Evolutionary conservation across 2,329 filamentous ascomycete genomes (phyloP).

Genomic region (Pleomassaria siparia): DNA sequence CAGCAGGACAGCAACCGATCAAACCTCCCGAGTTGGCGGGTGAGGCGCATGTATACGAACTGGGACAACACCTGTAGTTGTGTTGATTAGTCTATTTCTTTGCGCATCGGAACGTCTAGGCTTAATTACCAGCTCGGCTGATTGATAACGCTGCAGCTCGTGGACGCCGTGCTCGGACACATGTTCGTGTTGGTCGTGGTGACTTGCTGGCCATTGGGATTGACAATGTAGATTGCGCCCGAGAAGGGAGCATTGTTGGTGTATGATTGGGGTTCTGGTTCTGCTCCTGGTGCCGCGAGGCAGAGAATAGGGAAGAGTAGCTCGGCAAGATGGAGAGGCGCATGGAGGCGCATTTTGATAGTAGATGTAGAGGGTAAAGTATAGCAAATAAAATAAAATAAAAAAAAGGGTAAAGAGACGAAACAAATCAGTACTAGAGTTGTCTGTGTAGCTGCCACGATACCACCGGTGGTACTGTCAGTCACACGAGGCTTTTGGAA

Average conservation of each 20-base stretch:
- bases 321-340: slow-evolving; percentile 11
- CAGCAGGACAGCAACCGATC: slow-evolving; percentile 42
- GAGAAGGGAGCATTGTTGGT: slow-evolving; percentile 44
- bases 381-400: not conserved
- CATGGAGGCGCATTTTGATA: slow-evolving; percentile 20
- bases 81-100: not conserved
- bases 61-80: slow-evolving; percentile 40
- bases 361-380: not conserved
- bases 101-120: not conserved
- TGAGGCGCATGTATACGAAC: slow-evolving; percentile 35
- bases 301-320: slow-evolving; percentile 16
- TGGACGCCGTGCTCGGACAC: slow-evolving; percentile 38
- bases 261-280: slow-evolving; percentile 29
- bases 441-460: slow-evolving; percentile 1
- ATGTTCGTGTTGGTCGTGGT: slow-evolving; percentile 35
- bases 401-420: slow-evolving; percentile 3
- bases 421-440: not conserved
- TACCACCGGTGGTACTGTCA: slow-evolving; percentile 9
- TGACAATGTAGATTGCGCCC: slow-evolving; percentile 43
- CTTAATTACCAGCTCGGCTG: slow-evolving; percentile 43
- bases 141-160: slow-evolving; percentile 47
- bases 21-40: slow-evolving; percentile 35
- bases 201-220: slow-evolving; percentile 34
- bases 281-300: slow-evolving; percentile 17
- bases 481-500: slow-evolving; percentile 9